These are phyloP conservation scores for Halenospora varia DNA, from an alignment of 495 filamentous ascomycete genomes.

Conservation along the genomic window DNA sequence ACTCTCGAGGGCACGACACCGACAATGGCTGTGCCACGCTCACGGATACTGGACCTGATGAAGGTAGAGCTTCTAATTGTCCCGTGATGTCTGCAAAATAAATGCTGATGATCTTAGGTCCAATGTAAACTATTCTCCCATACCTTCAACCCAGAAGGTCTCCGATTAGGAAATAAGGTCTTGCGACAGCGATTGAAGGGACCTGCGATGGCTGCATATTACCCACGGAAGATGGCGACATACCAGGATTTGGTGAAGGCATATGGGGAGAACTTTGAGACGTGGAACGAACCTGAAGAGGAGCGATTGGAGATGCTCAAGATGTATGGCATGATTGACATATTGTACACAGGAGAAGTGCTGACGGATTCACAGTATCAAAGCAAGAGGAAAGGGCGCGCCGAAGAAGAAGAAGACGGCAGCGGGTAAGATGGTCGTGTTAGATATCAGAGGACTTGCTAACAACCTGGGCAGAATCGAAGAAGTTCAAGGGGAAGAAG, in stretches of 20 bases:
- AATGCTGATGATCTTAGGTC: slow-evolving; percentile 44
- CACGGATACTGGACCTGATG: slow-evolving; percentile 70
- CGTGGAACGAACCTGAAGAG: slow-evolving; percentile 66
- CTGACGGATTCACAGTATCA: slow-evolving; percentile 50
- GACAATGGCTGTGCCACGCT: slow-evolving; percentile 67
- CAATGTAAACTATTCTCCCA: slow-evolving; percentile 89
- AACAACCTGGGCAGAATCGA: slow-evolving; percentile 26
- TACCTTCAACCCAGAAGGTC: slow-evolving; percentile 79
- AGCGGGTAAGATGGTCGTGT: slow-evolving; percentile 47
- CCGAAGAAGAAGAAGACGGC: slow-evolving; percentile 84
- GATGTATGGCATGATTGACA: slow-evolving; percentile 41
- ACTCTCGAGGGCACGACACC: slow-evolving; percentile 2
- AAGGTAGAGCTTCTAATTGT: slow-evolving; percentile 50
- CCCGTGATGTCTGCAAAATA: slow-evolving; percentile 5
- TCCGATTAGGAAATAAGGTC: slow-evolving; percentile 83
- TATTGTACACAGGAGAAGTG: slow-evolving; percentile 10
- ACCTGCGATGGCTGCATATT: slow-evolving; percentile 75
- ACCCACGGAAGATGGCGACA: slow-evolving; percentile 69
- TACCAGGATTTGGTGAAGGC: slow-evolving; percentile 62
- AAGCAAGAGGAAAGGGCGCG: slow-evolving; percentile 77
- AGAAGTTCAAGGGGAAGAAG: slow-evolving; percentile 34
- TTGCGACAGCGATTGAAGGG: slow-evolving; percentile 81
- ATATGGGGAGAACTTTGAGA: slow-evolving; percentile 59
- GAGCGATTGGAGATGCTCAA: slow-evolving; percentile 73
- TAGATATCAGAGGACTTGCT: not conserved